These are phyloP conservation scores for Pichia sp. DNA, from an alignment of 1,139 yeast species.

Conservation along the genomic window DNA sequence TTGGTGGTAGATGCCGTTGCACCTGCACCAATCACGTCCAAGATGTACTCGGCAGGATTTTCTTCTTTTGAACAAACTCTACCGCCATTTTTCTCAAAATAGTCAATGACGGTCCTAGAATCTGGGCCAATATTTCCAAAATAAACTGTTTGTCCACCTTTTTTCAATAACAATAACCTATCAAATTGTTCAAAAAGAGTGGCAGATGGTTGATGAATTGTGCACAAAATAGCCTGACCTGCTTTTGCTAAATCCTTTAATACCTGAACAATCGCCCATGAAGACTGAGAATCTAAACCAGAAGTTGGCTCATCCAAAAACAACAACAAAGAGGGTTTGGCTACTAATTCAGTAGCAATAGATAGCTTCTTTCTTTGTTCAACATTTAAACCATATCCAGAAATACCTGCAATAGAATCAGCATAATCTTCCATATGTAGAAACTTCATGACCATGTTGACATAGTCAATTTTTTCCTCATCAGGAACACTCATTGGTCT, in stretches of 20 bases:
- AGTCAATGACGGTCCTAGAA: constrained; percentile 41
- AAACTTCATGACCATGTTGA: constrained; percentile 45
- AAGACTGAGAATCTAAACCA: constrained; percentile 49
- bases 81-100: constrained; percentile 52
- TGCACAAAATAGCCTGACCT: constrained; percentile 51
- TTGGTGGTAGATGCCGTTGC: constrained; percentile 39
- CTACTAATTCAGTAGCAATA: constrained; percentile 49
- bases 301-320: constrained; percentile 52
- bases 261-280: constrained; percentile 46
- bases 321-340: constrained; percentile 45
- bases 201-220: constrained; percentile 57
- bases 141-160: constrained; percentile 55
- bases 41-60: constrained; percentile 54
- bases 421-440: constrained; percentile 49
- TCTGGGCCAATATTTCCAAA: constrained; percentile 54
- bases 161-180: constrained; percentile 39
- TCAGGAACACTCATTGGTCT: constrained; percentile 43
- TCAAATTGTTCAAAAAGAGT: constrained; percentile 47
- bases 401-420: constrained; percentile 50
- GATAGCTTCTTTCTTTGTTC: constrained; percentile 40
- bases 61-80: constrained; percentile 44
- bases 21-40: constrained; percentile 58
- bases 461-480: constrained; percentile 43
- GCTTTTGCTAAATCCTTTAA: constrained; percentile 41
- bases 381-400: constrained; percentile 53